Percentiles rank a stretch among this genome's conserved stretches.
Conservation (phyloP, 345 rosid species). For the Pugionium dolabratum region DNA sequence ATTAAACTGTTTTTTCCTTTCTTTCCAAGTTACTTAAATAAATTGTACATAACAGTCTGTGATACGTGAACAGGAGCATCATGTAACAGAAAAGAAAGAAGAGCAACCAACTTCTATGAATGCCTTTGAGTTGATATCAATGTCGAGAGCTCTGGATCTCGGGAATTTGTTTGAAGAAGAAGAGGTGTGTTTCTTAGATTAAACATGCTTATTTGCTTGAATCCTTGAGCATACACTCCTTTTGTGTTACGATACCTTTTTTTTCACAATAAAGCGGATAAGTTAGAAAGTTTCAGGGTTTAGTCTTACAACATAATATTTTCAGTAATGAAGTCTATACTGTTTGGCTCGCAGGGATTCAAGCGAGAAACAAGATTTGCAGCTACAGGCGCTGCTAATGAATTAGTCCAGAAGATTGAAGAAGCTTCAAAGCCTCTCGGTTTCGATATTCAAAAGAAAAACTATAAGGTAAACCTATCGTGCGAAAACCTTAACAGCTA, state of each 20-base stretch:
- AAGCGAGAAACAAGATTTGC: constrained; percentile 97
- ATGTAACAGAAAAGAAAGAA: constrained; percentile 83
- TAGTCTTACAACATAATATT: constrained; percentile 1
- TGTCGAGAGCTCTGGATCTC: constrained; percentile 92
- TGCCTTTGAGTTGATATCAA: constrained; percentile 92
- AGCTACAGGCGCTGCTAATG: constrained; percentile 81
- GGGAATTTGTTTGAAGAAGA: constrained; percentile 85
- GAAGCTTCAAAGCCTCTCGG: constrained; percentile 97
- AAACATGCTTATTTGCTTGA: constrained; percentile 7
- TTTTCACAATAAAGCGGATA: neutral
- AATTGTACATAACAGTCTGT: constrained; percentile 12
- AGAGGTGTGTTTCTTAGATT: constrained; percentile 54
- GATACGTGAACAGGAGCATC: constrained; percentile 65
- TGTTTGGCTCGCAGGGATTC: constrained; percentile 52
- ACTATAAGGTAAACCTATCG: constrained; percentile 66
- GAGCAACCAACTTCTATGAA: constrained; percentile 90
- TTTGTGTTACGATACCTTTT: no score
- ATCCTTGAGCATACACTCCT: constrained; percentile 3
- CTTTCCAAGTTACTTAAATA: constrained; percentile 8
- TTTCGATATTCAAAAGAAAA: constrained; percentile 87
- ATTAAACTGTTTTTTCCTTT: constrained; percentile 9
- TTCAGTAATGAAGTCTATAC: constrained; percentile 12
- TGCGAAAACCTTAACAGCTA: constrained; percentile 17
- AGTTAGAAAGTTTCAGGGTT: neutral
- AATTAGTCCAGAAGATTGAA: constrained; percentile 87